Conservation (phyloP, 495 filamentous ascomycete genomes). For the Aspergillus baeticus region DNA sequence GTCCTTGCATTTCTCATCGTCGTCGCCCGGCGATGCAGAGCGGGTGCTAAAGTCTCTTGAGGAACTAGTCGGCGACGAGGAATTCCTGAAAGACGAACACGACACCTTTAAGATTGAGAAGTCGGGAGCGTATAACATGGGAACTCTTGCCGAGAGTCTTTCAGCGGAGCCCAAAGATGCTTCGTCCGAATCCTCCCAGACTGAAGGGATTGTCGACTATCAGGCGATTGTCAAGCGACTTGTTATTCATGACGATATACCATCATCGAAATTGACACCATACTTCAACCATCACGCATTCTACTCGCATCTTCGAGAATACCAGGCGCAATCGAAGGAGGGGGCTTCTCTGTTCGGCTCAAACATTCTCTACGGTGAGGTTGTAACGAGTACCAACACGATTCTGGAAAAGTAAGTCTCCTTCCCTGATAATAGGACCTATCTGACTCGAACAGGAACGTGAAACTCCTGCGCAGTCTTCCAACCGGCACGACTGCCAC, state of each 20-base stretch:
- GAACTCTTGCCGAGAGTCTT: slow-evolving; percentile 51
- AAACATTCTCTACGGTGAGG: slow-evolving; percentile 82
- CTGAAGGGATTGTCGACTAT: slow-evolving; percentile 70
- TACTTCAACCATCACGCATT: slow-evolving; percentile 84
- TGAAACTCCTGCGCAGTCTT: slow-evolving; percentile 68
- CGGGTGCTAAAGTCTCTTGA: slow-evolving; percentile 65
- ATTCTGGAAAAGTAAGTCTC: slow-evolving; percentile 81
- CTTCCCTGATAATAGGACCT: no score
- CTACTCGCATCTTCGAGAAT: slow-evolving; percentile 69
- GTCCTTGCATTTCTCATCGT: slow-evolving; percentile 76
- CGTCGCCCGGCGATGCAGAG: slow-evolving; percentile 59
- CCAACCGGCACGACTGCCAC: slow-evolving; percentile 84
- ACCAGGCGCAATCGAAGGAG: slow-evolving; percentile 54
- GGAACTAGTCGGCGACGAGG: slow-evolving; percentile 66
- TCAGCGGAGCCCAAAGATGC: slow-evolving; percentile 26
- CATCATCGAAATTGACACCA: slow-evolving; percentile 73
- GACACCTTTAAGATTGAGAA: slow-evolving; percentile 80
- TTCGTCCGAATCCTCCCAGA: slow-evolving; percentile 6
- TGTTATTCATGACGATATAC: slow-evolving; percentile 66
- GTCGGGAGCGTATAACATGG: slow-evolving; percentile 61
- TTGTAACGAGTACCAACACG: slow-evolving; percentile 91
- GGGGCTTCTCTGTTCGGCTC: slow-evolving; percentile 69
- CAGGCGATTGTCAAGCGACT: slow-evolving; percentile 69
- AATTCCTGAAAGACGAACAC: slow-evolving; percentile 80
- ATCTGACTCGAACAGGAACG: slow-evolving; percentile 58